phyloP scores from a whole-genome alignment of 2,329 filamentous ascomycete species.

The Hypoxylon sp. region DNA sequence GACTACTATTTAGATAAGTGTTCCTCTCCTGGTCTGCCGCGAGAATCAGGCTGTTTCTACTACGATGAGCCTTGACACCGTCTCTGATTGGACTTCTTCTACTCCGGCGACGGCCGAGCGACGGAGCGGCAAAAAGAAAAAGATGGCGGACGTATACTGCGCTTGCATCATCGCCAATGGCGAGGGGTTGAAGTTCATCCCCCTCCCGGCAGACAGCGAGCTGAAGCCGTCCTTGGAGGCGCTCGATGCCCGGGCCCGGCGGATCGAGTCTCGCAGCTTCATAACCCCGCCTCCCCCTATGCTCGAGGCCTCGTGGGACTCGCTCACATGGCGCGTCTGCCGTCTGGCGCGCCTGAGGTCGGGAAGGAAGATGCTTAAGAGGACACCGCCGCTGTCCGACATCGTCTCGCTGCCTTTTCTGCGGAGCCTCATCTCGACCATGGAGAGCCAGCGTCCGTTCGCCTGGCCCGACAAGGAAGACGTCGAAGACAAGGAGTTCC shows the following conservation, averaged over 20 bases:
- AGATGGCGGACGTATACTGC: conserved; percentile 41
- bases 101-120: not conserved
- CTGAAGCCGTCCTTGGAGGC: conserved; percentile 26
- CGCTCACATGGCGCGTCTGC: conserved; percentile 44
- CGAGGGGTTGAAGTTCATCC: conserved; percentile 35
- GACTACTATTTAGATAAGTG: conserved; percentile 22
- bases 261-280: conserved; percentile 30
- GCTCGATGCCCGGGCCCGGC: conserved; percentile 42
- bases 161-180: conserved; percentile 43
- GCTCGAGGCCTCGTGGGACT: conserved; percentile 43
- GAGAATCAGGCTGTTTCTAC: not conserved
- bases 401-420: conserved; percentile 31
- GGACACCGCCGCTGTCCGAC: conserved; percentile 23
- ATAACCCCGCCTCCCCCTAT: conserved; percentile 45
- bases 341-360: conserved; percentile 11
- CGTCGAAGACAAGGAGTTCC: conserved; percentile 24
- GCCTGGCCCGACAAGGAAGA: conserved; percentile 22
- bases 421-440: conserved; percentile 22
- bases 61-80: not conserved
- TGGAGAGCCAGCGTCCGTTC: conserved; percentile 19
- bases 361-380: not conserved
- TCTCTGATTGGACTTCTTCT: conserved; percentile 3
- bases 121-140: conserved; percentile 13
- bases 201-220: conserved; percentile 9
- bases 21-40: conserved; percentile 8